phyloP scores from a whole-genome alignment of 1,284 basidiomycete species.

The Exobasidium cylindrosporum region DNA sequence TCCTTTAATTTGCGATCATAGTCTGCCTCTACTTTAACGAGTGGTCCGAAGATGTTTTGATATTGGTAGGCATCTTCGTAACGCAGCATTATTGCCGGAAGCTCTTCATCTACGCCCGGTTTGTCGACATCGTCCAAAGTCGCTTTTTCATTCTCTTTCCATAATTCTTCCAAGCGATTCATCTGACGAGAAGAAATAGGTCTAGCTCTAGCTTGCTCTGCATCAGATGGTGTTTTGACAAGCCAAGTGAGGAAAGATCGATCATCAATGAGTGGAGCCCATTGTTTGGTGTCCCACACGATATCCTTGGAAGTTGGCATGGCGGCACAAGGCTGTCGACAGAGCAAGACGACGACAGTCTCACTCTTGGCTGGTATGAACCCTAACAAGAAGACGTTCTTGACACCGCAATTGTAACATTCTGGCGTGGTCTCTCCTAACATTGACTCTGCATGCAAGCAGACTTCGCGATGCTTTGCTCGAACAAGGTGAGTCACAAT shows the following conservation, averaged over 20 bases:
- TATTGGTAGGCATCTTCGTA: slow-evolving; percentile 99
- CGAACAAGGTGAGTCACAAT: slow-evolving; percentile 99
- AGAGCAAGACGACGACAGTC: slow-evolving; percentile 96
- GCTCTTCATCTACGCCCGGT: slow-evolving; percentile 68
- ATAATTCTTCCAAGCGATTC: slow-evolving; percentile 92
- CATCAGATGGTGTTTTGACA: slow-evolving; percentile 92
- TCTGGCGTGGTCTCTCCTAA: slow-evolving; percentile 96
- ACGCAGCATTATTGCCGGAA: slow-evolving; percentile 76
- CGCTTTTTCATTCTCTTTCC: slow-evolving; percentile 92
- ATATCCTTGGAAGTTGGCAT: slow-evolving; percentile 85
- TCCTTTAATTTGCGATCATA: slow-evolving; percentile 98
- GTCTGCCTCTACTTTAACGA: slow-evolving; percentile 99
- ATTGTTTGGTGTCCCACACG: slow-evolving; percentile 94
- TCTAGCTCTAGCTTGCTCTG: slow-evolving; percentile 87
- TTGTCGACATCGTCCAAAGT: slow-evolving; percentile 95
- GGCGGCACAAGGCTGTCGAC: slow-evolving; percentile 97
- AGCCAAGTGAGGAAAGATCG: slow-evolving; percentile 97
- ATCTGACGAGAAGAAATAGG: slow-evolving; percentile 97
- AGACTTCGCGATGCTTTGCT: slow-evolving; percentile 98
- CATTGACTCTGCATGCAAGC: slow-evolving; percentile 88
- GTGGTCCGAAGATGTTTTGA: slow-evolving; percentile 96
- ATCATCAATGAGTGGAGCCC: slow-evolving; percentile 98
- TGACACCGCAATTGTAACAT: slow-evolving; percentile 95
- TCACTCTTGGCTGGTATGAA: slow-evolving; percentile 99
- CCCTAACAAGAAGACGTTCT: slow-evolving; percentile 98